phyloP scores from a whole-genome alignment of 768 basidiomycete species.

The Boletus speciosus region DNA sequence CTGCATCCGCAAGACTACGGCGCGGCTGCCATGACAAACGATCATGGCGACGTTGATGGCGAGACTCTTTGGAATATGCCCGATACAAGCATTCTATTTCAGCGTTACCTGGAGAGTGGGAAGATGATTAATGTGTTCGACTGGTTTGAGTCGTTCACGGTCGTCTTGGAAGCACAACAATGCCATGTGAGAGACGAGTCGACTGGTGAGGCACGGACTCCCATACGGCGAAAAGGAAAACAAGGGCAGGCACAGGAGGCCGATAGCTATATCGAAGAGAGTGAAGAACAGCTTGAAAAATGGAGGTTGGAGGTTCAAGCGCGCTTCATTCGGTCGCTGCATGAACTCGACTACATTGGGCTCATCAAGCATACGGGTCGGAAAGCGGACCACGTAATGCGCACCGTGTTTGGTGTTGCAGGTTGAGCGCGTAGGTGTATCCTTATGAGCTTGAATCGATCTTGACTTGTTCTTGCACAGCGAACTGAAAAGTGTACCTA shows the following conservation, averaged over 20 bases:
- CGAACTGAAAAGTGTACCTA: background rate
- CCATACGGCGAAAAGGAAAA: slow-evolving; percentile 25
- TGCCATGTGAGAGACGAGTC: background rate
- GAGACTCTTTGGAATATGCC: slow-evolving; percentile 52
- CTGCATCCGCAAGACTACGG: slow-evolving; percentile 53
- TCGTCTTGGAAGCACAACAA: slow-evolving; percentile 60
- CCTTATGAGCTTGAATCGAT: background rate
- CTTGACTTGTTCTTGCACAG: slow-evolving; percentile 10
- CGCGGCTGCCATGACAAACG: background rate
- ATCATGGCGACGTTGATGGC: slow-evolving; percentile 21
- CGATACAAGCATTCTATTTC: slow-evolving; percentile 75
- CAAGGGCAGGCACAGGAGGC: slow-evolving; percentile 24
- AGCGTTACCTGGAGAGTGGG: slow-evolving; percentile 73
- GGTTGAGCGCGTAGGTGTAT: slow-evolving; percentile 20
- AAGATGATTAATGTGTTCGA: slow-evolving; percentile 85
- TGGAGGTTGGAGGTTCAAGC: slow-evolving; percentile 70
- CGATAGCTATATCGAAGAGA: slow-evolving; percentile 16
- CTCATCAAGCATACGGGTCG: slow-evolving; percentile 77
- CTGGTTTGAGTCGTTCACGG: slow-evolving; percentile 78
- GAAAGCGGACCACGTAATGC: slow-evolving; percentile 72
- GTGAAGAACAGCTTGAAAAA: slow-evolving; percentile 40
- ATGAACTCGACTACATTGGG: slow-evolving; percentile 79
- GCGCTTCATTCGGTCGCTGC: slow-evolving; percentile 73
- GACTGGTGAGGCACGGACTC: slow-evolving; percentile 7
- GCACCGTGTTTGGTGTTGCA: slow-evolving; percentile 56